A percentile compares a stretch with the other conserved stretches of the same genome.
Conservation (phyloP, 768 basidiomycete species). For the Mycena indigotica region DNA sequence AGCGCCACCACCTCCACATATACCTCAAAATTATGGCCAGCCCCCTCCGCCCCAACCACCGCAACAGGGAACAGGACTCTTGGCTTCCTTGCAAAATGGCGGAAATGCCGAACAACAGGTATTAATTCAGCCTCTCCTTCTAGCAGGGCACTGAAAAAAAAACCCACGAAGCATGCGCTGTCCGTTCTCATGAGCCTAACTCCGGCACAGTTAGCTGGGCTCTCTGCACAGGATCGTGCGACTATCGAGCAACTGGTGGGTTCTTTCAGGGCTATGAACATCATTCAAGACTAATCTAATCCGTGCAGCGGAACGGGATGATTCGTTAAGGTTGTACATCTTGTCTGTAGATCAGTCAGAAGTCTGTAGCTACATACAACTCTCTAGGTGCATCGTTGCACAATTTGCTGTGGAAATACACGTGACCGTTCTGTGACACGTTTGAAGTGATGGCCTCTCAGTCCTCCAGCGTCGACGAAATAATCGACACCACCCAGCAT, state of each 20-base stretch:
- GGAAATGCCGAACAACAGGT: not conserved
- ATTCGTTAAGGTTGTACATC: too few species aligned
- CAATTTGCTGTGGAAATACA: too few species aligned
- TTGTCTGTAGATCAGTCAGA: too few species aligned
- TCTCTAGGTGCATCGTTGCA: too few species aligned
- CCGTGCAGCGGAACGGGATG: not conserved
- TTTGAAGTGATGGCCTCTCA: conserved; percentile 25
- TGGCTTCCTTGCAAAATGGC: not conserved
- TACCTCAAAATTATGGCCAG: not conserved
- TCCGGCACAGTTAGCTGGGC: not conserved
- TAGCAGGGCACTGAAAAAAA: not conserved
- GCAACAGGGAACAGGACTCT: not conserved
- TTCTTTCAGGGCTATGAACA: not conserved
- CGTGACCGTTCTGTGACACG: not conserved
- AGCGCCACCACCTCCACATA: not conserved
- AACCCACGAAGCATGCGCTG: not conserved
- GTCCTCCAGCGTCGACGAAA: conserved; percentile 25
- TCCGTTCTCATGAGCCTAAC: not conserved
- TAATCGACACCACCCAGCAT: conserved; percentile 28
- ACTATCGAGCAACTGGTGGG: not conserved
- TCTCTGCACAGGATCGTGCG: not conserved
- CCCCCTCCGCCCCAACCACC: not conserved
- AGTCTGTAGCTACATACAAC: too few species aligned
- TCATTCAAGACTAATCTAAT: not conserved
- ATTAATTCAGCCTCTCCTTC: not conserved